These are phyloP conservation scores for Colletotrichum acutatum DNA, from an alignment of 2,329 filamentous ascomycete genomes.

Conservation along the genomic window DNA sequence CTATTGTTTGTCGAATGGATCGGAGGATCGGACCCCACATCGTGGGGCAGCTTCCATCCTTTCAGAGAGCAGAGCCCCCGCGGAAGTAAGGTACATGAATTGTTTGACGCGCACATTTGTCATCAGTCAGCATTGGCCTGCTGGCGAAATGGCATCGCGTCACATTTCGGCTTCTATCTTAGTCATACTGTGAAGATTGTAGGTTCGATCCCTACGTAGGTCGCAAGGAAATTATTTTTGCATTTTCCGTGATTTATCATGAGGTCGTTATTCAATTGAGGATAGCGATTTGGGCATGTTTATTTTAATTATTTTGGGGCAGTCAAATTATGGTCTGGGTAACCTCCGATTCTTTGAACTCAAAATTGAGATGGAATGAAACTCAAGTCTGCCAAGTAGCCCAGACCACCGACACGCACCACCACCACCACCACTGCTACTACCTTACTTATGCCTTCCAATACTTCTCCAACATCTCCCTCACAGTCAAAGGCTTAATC, in stretches of 20 bases:
- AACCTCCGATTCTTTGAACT: no score
- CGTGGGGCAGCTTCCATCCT: not conserved
- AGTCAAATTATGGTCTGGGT: no score
- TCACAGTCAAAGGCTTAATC: constrained; percentile 39
- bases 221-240: not conserved
- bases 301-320: no score
- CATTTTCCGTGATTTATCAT: not conserved
- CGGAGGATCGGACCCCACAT: constrained; percentile 6
- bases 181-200: constrained; percentile 35
- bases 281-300: not conserved
- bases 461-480: constrained; percentile 38
- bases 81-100: not conserved
- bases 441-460: not conserved
- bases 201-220: constrained; percentile 36
- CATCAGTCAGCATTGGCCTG: constrained; percentile 24
- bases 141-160: constrained; percentile 37
- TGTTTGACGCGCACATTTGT: fast-evolving
- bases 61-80: not conserved
- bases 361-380: not conserved
- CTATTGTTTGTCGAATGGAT: not conserved
- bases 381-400: no score
- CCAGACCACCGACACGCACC: no score
- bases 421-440: no score
- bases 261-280: not conserved
- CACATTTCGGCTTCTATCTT: constrained; percentile 31